Percentiles rank a stretch among this genome's conserved stretches.
Conservation (phyloP, 1,284 basidiomycete species). For the Pisolithus thermaeus region DNA sequence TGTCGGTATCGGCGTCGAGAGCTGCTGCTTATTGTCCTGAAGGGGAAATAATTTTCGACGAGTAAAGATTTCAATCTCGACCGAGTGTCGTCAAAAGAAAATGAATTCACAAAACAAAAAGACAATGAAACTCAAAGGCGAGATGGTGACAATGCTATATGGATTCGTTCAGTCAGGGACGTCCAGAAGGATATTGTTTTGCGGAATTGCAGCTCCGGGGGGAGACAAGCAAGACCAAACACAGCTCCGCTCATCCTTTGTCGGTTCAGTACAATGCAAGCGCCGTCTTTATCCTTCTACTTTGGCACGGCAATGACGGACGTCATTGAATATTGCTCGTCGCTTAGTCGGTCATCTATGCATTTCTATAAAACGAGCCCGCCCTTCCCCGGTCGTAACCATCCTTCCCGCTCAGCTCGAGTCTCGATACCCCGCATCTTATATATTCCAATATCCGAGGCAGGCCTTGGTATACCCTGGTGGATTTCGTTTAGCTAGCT, state of each 20-base stretch:
- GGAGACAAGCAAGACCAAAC: not conserved
- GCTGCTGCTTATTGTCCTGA: not conserved
- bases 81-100: not conserved
- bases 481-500: slow-evolving; percentile 18
- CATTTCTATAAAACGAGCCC: slow-evolving; percentile 25
- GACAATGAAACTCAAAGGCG: slow-evolving; percentile 1
- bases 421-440: slow-evolving; percentile 22
- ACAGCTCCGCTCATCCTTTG: slow-evolving; percentile 5
- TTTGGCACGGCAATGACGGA: slow-evolving; percentile 2
- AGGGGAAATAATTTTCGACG: not conserved
- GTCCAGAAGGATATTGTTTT: not conserved
- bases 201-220: not conserved
- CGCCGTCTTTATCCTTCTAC: slow-evolving; percentile 2
- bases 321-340: not conserved
- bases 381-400: slow-evolving; percentile 14
- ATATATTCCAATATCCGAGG: slow-evolving; percentile 22
- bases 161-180: not conserved
- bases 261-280: slow-evolving; percentile 7
- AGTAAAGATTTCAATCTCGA: too few species aligned
- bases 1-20: not conserved
- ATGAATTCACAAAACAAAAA: slow-evolving; percentile 1
- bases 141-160: not conserved
- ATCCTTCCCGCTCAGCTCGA: slow-evolving; percentile 14
- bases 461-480: slow-evolving; percentile 33
- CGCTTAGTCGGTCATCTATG: slow-evolving; percentile 10